Base-by-base conservation (phyloP, 2,329 filamentous ascomycete species). In the Fusarium tupiense region DNA sequence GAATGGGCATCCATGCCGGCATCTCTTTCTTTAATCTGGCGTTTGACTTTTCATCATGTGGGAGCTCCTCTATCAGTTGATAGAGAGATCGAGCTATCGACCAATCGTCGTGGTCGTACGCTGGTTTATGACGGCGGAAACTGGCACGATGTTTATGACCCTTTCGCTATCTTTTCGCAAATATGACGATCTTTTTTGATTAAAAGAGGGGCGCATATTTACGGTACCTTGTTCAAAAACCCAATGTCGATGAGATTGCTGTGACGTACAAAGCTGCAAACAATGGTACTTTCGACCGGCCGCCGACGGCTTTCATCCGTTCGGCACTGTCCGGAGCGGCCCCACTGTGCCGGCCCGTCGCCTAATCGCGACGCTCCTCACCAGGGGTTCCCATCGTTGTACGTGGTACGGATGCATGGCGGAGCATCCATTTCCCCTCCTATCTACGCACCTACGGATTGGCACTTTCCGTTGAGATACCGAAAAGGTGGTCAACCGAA, bases 261-360 rank as follows among this genome's bases (percentile, higher is more conserved):
- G 50, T 73, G 64, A 74, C 61, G 53, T 61, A 67, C 24, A 58
- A 64, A 40, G 19, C 31, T 35, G 41, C 41, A 38, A 61, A 50
- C 46, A 47, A 64, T 58, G 37, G 33, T 43, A 60, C 46, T 29
- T 41, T 52, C 12, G 46, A 41, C 58, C 29, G 31, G 46, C n/a
- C 40, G 47, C 40, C 13, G 49, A 46, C 33, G 24, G 41, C 35
- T 61, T 46, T 35, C 31, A 17, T 64, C 33, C 52, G 56, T 61
- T 53, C 56, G 56, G 69, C 41, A 59, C 43, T 49, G 52, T 59
- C 72, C 72, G 60, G 68, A 33, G 44, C 72, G 72, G 72, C 72
- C 72, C 72, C 72, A 72, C 72, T 44, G 35, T 24, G 47, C 63
- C 68, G 71, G 67, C 29, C 56, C 54, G 59, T 43, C 58, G 46